These are phyloP conservation scores for Pistacia atlantica DNA, from an alignment of 345 rosid species.

Conservation along the genomic window DNA sequence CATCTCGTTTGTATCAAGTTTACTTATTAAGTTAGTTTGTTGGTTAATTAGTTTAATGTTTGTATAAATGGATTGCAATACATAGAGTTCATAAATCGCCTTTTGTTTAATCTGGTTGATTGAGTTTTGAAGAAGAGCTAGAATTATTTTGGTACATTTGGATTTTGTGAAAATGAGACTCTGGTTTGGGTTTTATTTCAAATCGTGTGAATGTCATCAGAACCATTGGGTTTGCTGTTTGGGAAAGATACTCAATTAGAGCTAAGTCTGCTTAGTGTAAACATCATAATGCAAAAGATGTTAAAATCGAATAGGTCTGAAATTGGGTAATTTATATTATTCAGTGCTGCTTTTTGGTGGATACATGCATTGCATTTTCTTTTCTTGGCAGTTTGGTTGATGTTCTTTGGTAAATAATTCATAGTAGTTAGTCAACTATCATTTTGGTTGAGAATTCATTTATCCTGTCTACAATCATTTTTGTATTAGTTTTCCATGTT, in stretches of 20 bases:
- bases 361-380: background rate
- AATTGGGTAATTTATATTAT: background rate
- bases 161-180: background rate
- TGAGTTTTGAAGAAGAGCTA: background rate
- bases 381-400: background rate
- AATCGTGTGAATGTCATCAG: background rate
- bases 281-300: background rate
- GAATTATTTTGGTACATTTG: background rate
- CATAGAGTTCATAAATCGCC: background rate
- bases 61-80: background rate
- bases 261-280: background rate
- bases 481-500: background rate
- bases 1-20: background rate
- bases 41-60: background rate
- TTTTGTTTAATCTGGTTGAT: background rate
- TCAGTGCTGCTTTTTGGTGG: slow-evolving; percentile 4
- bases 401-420: background rate
- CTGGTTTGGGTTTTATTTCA: background rate
- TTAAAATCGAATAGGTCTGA: background rate
- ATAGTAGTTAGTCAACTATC: background rate
- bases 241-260: background rate
- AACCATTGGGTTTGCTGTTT: background rate
- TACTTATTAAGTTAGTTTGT: background rate
- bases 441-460: background rate
- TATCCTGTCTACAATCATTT: background rate